These are phyloP conservation scores for Wakefieldia striispora DNA, from an alignment of 768 basidiomycete species.

Conservation along the genomic window DNA sequence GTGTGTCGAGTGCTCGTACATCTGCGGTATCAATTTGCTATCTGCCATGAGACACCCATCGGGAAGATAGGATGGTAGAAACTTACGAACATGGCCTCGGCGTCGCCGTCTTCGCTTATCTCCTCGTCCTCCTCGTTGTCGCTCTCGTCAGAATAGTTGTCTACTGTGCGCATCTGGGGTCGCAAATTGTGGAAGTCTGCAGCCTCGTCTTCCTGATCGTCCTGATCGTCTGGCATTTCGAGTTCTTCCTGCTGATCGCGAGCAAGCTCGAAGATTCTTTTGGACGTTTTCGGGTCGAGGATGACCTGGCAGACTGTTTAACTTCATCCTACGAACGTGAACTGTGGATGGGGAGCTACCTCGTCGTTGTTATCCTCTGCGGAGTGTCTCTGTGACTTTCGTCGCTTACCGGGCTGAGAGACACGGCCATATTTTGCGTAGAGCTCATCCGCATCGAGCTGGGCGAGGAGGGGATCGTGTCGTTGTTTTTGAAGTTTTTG, in stretches of 20 bases:
- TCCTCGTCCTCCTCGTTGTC: constrained; percentile 35
- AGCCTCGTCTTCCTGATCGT: constrained; percentile 38
- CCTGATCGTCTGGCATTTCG: constrained; percentile 58
- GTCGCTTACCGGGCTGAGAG: constrained; percentile 72
- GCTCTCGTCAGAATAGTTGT: constrained; percentile 60
- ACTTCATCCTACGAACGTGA: not conserved
- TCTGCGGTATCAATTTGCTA: constrained; percentile 92
- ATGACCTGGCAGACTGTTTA: constrained; percentile 46
- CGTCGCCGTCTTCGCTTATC: constrained; percentile 32
- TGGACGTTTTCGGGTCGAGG: constrained; percentile 78
- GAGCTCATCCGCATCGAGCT: constrained; percentile 77
- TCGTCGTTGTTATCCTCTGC: constrained; percentile 58
- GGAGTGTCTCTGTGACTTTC: constrained; percentile 49
- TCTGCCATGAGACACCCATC: constrained; percentile 3
- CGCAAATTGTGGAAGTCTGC: constrained; percentile 28
- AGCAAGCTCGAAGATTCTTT: constrained; percentile 89
- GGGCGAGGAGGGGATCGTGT: constrained; percentile 86
- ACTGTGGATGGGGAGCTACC: constrained; percentile 36
- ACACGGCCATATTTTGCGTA: constrained; percentile 76
- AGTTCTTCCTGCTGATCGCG: constrained; percentile 91
- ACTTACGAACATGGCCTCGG: constrained; percentile 64
- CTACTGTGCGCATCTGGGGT: constrained; percentile 26
- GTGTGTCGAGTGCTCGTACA: constrained; percentile 77
- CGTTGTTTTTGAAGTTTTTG: constrained; percentile 56
- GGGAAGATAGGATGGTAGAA: not conserved